Percentiles rank a stretch among this genome's conserved stretches.
These are phyloP conservation scores for Cadophora gregata DNA, from an alignment of 2,329 filamentous ascomycete genomes.

Conservation along the genomic window DNA sequence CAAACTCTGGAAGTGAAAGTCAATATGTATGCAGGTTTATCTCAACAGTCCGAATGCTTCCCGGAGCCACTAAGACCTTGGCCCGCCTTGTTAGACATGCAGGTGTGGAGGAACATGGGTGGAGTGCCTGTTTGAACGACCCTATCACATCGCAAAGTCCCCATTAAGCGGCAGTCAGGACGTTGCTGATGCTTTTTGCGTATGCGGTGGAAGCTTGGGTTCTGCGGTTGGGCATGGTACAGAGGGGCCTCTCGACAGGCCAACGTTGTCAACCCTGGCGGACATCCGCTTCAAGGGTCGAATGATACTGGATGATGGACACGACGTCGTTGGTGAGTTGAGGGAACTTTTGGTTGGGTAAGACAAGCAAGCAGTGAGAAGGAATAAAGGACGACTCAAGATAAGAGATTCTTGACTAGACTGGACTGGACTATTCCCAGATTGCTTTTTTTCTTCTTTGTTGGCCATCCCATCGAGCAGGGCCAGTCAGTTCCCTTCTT, in stretches of 20 bases:
- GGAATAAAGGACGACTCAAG: too few relatives aligned
- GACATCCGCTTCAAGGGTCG: conserved; percentile 15
- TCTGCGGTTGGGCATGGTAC: background rate
- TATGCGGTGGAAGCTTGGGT: background rate
- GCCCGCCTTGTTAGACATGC: conserved; percentile 2
- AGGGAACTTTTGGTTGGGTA: too few relatives aligned
- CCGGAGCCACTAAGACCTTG: conserved; percentile 18
- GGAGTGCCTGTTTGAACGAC: conserved; percentile 4
- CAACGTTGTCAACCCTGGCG: background rate
- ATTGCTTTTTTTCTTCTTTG: background rate
- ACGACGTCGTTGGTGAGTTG: background rate
- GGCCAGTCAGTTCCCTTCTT: background rate
- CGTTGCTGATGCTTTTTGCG: conserved; percentile 7
- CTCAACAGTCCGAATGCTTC: conserved; percentile 9
- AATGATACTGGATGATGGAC: conserved; percentile 11
- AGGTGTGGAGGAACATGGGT: conserved; percentile 15
- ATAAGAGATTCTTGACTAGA: background rate
- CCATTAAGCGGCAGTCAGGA: conserved; percentile 14
- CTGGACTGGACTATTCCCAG: background rate
- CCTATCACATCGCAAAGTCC: conserved; percentile 15
- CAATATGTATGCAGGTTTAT: conserved; percentile 14
- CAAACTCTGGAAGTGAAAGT: conserved; percentile 6
- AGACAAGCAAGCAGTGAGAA: too few relatives aligned
- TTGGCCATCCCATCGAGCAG: background rate
- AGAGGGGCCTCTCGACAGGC: background rate